Conservation (phyloP, 2,329 filamentous ascomycete genomes). For the Aspergillus texensis region DNA sequence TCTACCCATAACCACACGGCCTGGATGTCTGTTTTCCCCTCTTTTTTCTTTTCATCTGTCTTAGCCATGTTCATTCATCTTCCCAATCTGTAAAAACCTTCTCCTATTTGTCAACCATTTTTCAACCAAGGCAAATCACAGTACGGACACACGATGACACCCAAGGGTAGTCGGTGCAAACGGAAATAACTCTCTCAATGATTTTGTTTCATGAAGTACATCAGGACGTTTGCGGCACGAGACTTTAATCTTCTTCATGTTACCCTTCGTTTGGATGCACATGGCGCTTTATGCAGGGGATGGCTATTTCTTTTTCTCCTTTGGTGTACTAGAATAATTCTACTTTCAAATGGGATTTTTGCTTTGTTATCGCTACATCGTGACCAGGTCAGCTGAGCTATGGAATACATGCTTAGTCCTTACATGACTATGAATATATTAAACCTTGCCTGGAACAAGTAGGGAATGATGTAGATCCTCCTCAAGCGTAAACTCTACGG, state of each 20-base stretch:
- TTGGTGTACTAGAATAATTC: slow-evolving; percentile 31
- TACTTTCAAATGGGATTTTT: slow-evolving; percentile 1
- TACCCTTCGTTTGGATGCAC: slow-evolving; percentile 18
- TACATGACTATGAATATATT: too few relatives aligned
- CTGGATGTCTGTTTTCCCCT: neutral
- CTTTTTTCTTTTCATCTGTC: neutral
- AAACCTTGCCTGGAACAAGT: neutral
- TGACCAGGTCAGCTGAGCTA: neutral
- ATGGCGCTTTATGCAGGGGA: slow-evolving; percentile 29
- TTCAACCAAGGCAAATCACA: neutral
- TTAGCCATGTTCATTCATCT: slow-evolving; percentile 1
- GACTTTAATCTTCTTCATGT: slow-evolving; percentile 13
- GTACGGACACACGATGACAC: neutral
- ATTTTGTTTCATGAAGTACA: slow-evolving; percentile 10
- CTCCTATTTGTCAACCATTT: neutral
- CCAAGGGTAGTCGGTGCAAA: slow-evolving; percentile 8
- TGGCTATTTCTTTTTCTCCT: slow-evolving; percentile 12
- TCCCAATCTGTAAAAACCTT: slow-evolving; percentile 13
- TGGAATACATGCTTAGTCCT: neutral
- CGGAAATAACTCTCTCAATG: slow-evolving; percentile 4
- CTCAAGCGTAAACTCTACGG: neutral
- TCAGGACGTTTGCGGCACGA: slow-evolving; percentile 9
- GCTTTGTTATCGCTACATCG: neutral
- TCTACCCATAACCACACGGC: neutral
- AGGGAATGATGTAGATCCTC: neutral